phyloP scores from a whole-genome alignment of 148 eudicot species.

The Rhododendron ovatum region DNA sequence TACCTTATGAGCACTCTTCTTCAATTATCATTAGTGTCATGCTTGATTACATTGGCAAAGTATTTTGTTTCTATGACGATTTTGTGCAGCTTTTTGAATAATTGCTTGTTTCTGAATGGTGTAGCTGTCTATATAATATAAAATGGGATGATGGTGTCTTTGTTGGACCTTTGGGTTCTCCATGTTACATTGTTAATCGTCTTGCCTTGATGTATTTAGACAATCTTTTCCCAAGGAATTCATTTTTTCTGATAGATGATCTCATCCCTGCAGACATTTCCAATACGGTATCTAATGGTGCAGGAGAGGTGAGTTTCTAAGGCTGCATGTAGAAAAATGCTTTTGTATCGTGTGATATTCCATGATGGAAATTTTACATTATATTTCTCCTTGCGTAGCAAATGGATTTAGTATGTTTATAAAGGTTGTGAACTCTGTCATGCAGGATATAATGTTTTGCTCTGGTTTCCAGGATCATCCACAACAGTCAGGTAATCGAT shows the following conservation, averaged over 20 bases:
- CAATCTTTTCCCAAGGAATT: neutral
- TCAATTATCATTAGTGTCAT: neutral
- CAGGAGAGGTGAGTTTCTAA: conserved; percentile 52
- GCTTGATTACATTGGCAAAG: neutral
- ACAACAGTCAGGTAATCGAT: conserved; percentile 56
- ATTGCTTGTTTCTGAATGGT: neutral
- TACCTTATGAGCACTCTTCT: neutral
- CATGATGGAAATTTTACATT: neutral
- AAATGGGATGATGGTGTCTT: neutral
- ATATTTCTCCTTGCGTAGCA: neutral
- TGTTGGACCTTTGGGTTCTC: neutral
- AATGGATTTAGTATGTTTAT: conserved; percentile 7
- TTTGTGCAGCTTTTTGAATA: neutral
- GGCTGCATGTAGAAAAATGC: conserved; percentile 2
- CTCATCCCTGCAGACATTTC: conserved; percentile 55
- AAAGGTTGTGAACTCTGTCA: conserved; percentile 6
- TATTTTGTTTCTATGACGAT: neutral
- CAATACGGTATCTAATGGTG: conserved; percentile 30
- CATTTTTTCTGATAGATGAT: conserved; percentile 9
- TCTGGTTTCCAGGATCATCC: conserved; percentile 56
- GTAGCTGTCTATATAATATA: neutral
- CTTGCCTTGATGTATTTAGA: neutral
- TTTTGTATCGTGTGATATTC: neutral
- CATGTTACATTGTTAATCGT: neutral
- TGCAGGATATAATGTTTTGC: conserved; percentile 60